Evolutionary conservation across 495 filamentous ascomycete species (phyloP).

Genomic region (Cercophora scortea): DNA sequence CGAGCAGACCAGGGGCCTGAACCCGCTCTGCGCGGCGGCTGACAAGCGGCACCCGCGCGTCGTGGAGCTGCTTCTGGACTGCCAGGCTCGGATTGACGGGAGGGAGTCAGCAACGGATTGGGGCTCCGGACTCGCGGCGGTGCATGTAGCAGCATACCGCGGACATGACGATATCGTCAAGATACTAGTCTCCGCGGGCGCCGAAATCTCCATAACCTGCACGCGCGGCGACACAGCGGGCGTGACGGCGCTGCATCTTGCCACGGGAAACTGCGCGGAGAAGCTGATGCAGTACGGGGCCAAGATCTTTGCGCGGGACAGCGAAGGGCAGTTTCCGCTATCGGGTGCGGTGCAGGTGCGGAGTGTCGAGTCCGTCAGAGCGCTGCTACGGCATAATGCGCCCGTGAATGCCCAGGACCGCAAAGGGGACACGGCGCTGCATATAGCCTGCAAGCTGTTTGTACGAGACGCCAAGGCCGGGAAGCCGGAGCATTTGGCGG

Average conservation of each 20-base stretch:
- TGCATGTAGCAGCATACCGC: slow-evolving; percentile 1
- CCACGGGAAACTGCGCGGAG: background rate
- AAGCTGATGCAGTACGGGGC: background rate
- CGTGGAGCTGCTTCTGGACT: background rate
- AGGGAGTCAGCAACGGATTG: background rate
- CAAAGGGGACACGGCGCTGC: slow-evolving; percentile 1
- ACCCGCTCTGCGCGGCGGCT: background rate
- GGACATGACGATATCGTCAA: background rate
- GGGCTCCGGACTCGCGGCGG: background rate
- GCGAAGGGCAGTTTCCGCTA: background rate
- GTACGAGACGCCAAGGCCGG: background rate
- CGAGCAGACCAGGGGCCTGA: background rate
- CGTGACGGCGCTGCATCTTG: background rate
- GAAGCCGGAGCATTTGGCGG: background rate
- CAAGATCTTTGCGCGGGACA: slow-evolving; percentile 1
- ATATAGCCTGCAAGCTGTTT: slow-evolving; percentile 3
- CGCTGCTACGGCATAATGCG: background rate
- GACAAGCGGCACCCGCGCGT: background rate
- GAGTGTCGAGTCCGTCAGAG: background rate
- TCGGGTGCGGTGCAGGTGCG: background rate
- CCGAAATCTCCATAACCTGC: background rate
- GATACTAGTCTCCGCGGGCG: background rate
- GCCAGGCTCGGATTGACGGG: background rate
- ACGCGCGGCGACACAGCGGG: background rate
- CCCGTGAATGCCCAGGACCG: slow-evolving; percentile 1